phyloP scores from a whole-genome alignment of 2,329 filamentous ascomycete species.

The Penicillium vulpinum region DNA sequence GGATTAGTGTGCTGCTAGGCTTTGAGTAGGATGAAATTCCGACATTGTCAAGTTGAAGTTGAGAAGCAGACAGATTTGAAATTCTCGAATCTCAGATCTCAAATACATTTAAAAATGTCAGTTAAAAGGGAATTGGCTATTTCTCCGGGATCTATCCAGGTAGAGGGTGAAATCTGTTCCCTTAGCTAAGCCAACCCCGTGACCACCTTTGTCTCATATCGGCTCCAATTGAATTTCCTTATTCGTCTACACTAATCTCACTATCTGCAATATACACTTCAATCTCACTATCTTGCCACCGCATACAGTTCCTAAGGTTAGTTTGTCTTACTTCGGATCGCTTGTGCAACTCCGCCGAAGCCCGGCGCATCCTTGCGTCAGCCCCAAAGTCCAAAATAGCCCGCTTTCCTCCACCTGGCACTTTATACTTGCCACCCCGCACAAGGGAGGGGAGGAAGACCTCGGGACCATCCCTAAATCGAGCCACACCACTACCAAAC shows the following conservation, averaged over 20 bases:
- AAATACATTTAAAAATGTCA: background rate
- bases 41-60: background rate
- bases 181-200: slow-evolving; percentile 4
- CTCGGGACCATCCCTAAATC: background rate
- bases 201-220: slow-evolving; percentile 3
- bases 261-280: background rate
- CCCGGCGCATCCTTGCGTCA: background rate
- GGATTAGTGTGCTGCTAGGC: slow-evolving; percentile 16
- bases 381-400: background rate
- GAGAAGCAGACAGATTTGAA: background rate
- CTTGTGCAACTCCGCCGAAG: background rate
- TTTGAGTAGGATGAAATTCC: background rate
- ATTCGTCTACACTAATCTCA: background rate
- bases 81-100: background rate
- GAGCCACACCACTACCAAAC: background rate
- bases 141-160: background rate
- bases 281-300: background rate
- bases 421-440: slow-evolving; percentile 7
- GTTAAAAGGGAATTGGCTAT: background rate
- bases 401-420: background rate
- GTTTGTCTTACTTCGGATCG: background rate
- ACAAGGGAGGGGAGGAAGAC: background rate
- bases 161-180: background rate
- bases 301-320: slow-evolving; percentile 2
- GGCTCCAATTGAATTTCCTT: background rate